Base-by-base conservation (phyloP, 1,139 yeast genomes). In the Suhomyces bribrorum region DNA sequence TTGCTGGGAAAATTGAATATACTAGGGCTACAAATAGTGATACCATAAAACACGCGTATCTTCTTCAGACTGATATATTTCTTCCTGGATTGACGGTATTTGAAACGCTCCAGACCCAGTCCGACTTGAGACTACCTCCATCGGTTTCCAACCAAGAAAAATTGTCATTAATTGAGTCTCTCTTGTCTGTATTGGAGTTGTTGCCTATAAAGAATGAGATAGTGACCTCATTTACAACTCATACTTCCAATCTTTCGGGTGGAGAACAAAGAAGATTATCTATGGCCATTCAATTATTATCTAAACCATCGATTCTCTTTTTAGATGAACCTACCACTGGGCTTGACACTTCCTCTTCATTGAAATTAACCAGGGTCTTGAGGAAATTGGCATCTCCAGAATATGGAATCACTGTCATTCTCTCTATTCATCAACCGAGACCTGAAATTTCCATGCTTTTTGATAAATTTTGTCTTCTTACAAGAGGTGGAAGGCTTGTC, bases 301-400 rank as follows among this genome's bases (percentile, higher is more conserved):
- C 86, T 2, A 83, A 81, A 46, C 96, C 96, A 0, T 80, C 90
- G 0, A 64, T 87, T 2, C 61, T 88, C 45, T 86, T 87, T 51
- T 63, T 88, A 32, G 96, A 88, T 57, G 96, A 88, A 53, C 95
- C 96, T 2, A 88, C 96, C 0, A 86, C 96, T 0, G 96, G 96
- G 0, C 64, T 88, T 24, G 96, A 88, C 57, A 83, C 95, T 2
- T 79, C 81, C 38, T 81, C 89, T 8, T 89, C 95, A 0, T 77
- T 72, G 48, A 66, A 81, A 43, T 65, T 87, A 32, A 76, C 86
- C n/a, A 69, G 74, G 40, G 78, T 86, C 0, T 69, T 88, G 43
- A 77, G 78, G 47, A 73, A 76, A 45, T 62, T 73, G 23, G 72
- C 78, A 13, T 61, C 69, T 3, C 64, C 70, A 0, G 74, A 71